These are phyloP conservation scores for Holtermanniella nyarrowii DNA, from an alignment of 768 basidiomycete species.

Conservation along the genomic window DNA sequence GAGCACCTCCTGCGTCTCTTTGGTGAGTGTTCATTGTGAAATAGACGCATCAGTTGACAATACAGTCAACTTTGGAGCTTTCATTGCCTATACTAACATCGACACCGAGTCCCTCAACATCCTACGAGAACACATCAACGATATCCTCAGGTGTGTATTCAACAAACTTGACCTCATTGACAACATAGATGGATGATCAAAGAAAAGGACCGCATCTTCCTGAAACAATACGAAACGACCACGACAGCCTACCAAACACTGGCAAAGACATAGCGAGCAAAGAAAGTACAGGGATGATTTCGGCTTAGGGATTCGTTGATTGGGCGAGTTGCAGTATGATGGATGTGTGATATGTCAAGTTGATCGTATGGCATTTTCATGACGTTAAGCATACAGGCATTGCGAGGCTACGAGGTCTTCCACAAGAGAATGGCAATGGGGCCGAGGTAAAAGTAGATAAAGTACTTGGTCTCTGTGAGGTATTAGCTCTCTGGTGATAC, in stretches of 20 bases:
- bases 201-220: slow-evolving; percentile 64
- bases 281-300: not conserved
- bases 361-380: no score
- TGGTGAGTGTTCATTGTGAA: slow-evolving; percentile 48
- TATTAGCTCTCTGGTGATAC: slow-evolving; percentile 2
- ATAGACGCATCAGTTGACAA: not conserved
- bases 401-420: slow-evolving; percentile 35
- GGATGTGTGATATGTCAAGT: no score
- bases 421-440: slow-evolving; percentile 69
- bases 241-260: slow-evolving; percentile 71
- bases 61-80: slow-evolving; percentile 78
- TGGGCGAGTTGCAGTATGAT: no score
- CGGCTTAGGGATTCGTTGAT: no score
- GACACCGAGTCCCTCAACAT: slow-evolving; percentile 74
- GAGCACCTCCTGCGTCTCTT: slow-evolving; percentile 88
- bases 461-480: slow-evolving; percentile 81
- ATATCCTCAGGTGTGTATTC: slow-evolving; percentile 61
- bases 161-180: slow-evolving; percentile 1
- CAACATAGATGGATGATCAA: slow-evolving; percentile 61
- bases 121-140: slow-evolving; percentile 79
- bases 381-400: not conserved
- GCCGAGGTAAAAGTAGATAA: slow-evolving; percentile 97
- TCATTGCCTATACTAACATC: slow-evolving; percentile 81
- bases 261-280: slow-evolving; percentile 52
- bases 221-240: slow-evolving; percentile 66